These are phyloP conservation scores for Schwanniomyces pseudopolymorphus DNA, from an alignment of 805 yeast species.

Conservation along the genomic window DNA sequence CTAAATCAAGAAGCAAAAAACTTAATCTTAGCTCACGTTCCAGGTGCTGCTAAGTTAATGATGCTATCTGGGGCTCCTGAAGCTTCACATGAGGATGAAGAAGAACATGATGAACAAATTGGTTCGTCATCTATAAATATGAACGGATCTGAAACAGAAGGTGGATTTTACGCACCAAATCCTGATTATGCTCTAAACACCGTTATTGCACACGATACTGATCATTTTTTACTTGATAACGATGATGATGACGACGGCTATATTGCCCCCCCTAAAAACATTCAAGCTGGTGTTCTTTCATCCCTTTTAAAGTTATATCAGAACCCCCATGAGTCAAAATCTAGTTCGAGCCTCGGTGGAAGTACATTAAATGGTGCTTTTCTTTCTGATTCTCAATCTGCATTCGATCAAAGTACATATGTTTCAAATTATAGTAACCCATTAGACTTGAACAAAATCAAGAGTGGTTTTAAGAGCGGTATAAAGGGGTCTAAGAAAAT, in stretches of 20 bases:
- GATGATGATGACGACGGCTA: constrained; percentile 28
- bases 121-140: not conserved
- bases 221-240: constrained; percentile 33
- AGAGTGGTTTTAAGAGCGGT: constrained; percentile 22
- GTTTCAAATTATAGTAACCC: constrained; percentile 9
- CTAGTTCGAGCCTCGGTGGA: constrained; percentile 21
- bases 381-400: constrained; percentile 16
- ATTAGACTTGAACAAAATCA: constrained; percentile 26
- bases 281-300: constrained; percentile 84
- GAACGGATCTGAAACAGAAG: constrained; percentile 2
- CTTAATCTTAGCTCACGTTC: constrained; percentile 51
- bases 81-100: constrained; percentile 1
- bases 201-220: constrained; percentile 22
- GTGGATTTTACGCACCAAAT: constrained; percentile 36
- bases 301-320: constrained; percentile 72
- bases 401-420: constrained; percentile 6
- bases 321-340: constrained; percentile 33
- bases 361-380: constrained; percentile 23
- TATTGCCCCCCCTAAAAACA: constrained; percentile 48
- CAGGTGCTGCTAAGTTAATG: constrained; percentile 14
- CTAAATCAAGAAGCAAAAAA: constrained; percentile 54
- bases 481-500: constrained; percentile 24
- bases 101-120: not conserved
- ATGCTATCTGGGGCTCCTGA: constrained; percentile 2
- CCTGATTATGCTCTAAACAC: constrained; percentile 43